Evolutionary conservation across 345 rosid species (phyloP).

Genomic region (Cochlearia excelsa): DNA sequence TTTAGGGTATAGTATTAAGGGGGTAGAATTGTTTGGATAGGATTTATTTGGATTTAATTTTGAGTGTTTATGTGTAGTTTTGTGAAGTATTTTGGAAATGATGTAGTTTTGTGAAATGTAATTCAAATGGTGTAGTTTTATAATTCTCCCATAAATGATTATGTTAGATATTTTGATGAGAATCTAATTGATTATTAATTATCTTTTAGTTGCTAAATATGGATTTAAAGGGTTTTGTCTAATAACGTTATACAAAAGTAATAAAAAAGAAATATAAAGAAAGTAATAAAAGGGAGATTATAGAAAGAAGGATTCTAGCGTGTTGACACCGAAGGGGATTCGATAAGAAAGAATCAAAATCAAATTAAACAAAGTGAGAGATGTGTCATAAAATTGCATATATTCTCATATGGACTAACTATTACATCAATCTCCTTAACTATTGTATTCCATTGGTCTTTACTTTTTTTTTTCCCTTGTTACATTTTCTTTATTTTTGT

Average conservation of each 20-base stretch:
- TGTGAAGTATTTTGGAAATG: too few relatives aligned
- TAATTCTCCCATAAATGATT: too few relatives aligned
- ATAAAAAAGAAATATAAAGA: neutral
- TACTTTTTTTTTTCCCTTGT: neutral
- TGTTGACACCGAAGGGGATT: slow-evolving; percentile 39
- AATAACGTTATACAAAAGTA: neutral
- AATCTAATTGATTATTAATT: neutral
- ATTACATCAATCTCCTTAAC: slow-evolving; percentile 25
- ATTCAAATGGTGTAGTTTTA: too few relatives aligned
- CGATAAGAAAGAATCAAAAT: slow-evolving; percentile 51
- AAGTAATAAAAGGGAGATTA: neutral
- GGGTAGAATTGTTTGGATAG: too few relatives aligned
- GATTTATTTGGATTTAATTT: too few relatives aligned
- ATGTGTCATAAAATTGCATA: slow-evolving; percentile 35
- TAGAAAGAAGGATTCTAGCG: slow-evolving; percentile 34
- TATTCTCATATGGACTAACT: slow-evolving; percentile 30
- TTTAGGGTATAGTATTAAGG: too few relatives aligned
- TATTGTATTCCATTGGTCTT: slow-evolving; percentile 23
- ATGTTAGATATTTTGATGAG: neutral
- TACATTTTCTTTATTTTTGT: neutral
- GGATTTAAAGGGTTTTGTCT: too few relatives aligned
- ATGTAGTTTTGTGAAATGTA: too few relatives aligned
- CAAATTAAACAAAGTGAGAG: slow-evolving; percentile 11
- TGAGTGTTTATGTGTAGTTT: too few relatives aligned
- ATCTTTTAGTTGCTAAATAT: neutral